Base-by-base conservation (phyloP, 192 early-diverging fungal species). In the Haplosporangium gracile region DNA sequence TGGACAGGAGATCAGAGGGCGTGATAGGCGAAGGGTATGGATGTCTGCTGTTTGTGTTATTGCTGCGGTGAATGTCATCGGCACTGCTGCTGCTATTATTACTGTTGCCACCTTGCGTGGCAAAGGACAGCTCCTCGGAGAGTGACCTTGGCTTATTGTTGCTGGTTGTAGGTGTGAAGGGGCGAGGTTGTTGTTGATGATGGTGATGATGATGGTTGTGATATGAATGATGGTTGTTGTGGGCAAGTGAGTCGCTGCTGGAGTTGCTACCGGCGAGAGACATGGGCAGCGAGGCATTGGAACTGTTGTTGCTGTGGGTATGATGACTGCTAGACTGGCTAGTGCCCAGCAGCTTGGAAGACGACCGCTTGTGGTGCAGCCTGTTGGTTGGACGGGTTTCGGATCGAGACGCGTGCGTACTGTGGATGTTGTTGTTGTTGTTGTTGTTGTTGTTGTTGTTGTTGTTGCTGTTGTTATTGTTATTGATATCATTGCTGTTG, bases 1-100 rank as follows among this genome's bases (percentile, higher is more conserved):
- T 80, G 22, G 69, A 70, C 22, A 86, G 55, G 43, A 86, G 68
- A 81, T 86, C 84, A 15, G 84, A 86, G 20, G 84, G 84, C 5
- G 84, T 77, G 79, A 86, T 69, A 18, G 84, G 84, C 8, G 84
- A 86, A 6, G 75, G 75, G 71, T 81, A 80, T 68, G 51, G 40
- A n/a, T 57, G 11, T 36, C 42, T 77, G 84, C 11, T 68, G 69
- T 53, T 65, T 40, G 24, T 38, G 45, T 10, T 75, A 24, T n/a
- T 79, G 72, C 13, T 57, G 53, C 38, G 29, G 72, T 47, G 42
- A n/a, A 51, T 51, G 47, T 45, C 75, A 60, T 63, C 80, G 43
- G 38, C 29, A 51, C 29, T 55, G 71, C 42, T 68, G 40, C 15
- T 42, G 47, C 15, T 51, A 55, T 65, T 72, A 51, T 43, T 57